Evolutionary conservation across 176 grass and related monocot species (phyloP), one percentile per base, ranked within the genome.

Genomic region (Oryza meridionalis): DNA sequence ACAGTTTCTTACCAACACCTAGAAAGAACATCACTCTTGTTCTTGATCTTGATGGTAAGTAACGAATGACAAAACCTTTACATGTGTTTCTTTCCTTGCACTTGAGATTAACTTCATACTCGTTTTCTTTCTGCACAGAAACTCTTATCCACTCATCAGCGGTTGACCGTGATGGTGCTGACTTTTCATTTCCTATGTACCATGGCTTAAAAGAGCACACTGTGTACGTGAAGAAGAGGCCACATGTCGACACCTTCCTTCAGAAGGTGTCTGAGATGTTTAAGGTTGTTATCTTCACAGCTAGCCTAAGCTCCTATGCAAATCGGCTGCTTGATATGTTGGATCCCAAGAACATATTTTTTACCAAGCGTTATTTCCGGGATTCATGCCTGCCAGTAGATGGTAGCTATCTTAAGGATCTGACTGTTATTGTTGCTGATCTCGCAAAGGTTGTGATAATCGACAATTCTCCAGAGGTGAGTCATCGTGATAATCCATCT

Each of bases 41-140:
- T 7, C 90, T 92, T 47, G 90, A 88, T 92, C 83, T 92, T 75
- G 90, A 92, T 83, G 90, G 90, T 92, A 76, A 85, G 86, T 25
- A 62, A 10, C 2, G 5, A 38, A 17, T 40, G 16, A 35, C 2
- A 38, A 35, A 69, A 7, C 11, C 7, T 40, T 49, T 27, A n/a
- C 19, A 9, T 61, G 8, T 45, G 33, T 55, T 81, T 81, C 33
- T 42, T 59, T 70, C 16, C 11, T 61, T 72, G 67, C 33, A 42
- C n/a, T 82, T 62, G 68, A 27, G 13, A 44, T 26, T 19, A 40
- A 37, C 58, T n/a, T 25, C 47, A 70, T 82, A n/a, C 21, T 40
- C 67, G 15, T 71, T 87, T 72, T n/a, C 50, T 65, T 70, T 35
- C 9, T 74, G 45, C 86, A 69, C 77, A 94, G 92, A 91, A 87